Conservation (phyloP, 257 asterid species). For the Plantago elongata region DNA sequence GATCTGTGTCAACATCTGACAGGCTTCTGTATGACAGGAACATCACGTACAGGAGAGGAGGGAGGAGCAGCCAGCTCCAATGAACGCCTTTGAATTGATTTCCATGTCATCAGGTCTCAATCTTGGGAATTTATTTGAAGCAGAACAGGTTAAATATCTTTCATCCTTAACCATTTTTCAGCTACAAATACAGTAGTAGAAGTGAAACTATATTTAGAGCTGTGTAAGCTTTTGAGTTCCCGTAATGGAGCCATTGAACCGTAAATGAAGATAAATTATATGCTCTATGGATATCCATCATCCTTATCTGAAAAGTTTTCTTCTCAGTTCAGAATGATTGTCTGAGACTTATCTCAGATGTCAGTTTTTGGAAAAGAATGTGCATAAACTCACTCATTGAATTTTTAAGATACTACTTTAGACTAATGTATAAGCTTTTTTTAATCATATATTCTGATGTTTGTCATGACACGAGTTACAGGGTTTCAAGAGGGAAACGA, state of each 20-base stretch:
- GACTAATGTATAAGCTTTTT: neutral
- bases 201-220: neutral
- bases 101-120: constrained; percentile 9
- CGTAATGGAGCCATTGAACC: no score
- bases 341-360: neutral
- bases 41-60: constrained; percentile 17
- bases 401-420: neutral
- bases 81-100: constrained; percentile 10
- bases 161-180: neutral
- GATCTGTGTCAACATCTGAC: constrained; percentile 11
- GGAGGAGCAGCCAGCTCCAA: constrained; percentile 7
- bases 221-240: neutral
- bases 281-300: no score
- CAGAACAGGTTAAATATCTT: constrained; percentile 2
- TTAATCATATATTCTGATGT: neutral
- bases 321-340: neutral
- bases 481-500: constrained; percentile 85
- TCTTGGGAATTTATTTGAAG: constrained; percentile 10
- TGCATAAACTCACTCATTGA: constrained; percentile 1
- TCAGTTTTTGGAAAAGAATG: neutral
- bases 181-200: neutral
- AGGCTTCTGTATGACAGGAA: constrained; percentile 38
- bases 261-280: no score
- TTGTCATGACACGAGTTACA: constrained; percentile 17
- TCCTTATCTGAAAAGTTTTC: no score